phyloP scores from a whole-genome alignment of 2,329 filamentous ascomycete genomes.

The Penicillium sp. region DNA sequence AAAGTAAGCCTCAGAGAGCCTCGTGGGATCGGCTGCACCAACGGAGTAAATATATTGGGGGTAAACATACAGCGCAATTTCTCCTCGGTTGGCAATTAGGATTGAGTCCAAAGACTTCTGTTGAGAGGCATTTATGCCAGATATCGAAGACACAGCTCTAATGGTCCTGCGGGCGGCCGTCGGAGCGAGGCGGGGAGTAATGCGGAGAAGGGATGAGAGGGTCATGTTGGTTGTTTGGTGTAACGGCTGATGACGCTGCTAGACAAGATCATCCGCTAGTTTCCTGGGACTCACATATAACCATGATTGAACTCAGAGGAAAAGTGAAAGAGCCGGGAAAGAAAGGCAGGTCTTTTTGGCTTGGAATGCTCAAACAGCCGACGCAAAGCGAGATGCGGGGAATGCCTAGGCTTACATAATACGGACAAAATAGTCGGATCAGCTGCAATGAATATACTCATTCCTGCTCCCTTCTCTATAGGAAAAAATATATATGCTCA shows the following conservation, averaged over 20 bases:
- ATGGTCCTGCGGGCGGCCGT: conserved; percentile 29
- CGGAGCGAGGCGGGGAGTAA: conserved; percentile 35
- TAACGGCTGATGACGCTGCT: conserved; percentile 9
- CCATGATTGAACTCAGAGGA: conserved; percentile 12
- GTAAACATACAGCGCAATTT: conserved; percentile 72
- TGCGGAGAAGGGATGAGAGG: conserved; percentile 42
- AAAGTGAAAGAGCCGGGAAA: not conserved
- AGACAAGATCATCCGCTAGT: not conserved
- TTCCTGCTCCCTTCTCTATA: too few relatives aligned
- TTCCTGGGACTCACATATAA: not conserved
- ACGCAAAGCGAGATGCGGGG: conserved; percentile 41
- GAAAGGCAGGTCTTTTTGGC: not conserved
- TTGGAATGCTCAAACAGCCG: conserved; percentile 26
- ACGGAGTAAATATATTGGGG: not conserved
- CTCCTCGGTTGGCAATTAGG: conserved; percentile 93
- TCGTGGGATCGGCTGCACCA: not conserved
- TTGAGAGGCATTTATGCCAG: conserved; percentile 20
- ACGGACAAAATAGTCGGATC: not conserved
- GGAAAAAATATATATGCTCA: too few relatives aligned
- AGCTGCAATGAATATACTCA: not conserved
- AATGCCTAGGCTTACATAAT: conserved; percentile 21
- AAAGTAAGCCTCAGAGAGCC: conserved; percentile 5
- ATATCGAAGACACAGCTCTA: conserved; percentile 32
- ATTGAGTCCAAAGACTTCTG: conserved; percentile 65
- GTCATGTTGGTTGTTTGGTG: conserved; percentile 28